Evolutionary conservation across 768 basidiomycete genomes (phyloP).

Genomic region (Lyophyllum decastes): DNA sequence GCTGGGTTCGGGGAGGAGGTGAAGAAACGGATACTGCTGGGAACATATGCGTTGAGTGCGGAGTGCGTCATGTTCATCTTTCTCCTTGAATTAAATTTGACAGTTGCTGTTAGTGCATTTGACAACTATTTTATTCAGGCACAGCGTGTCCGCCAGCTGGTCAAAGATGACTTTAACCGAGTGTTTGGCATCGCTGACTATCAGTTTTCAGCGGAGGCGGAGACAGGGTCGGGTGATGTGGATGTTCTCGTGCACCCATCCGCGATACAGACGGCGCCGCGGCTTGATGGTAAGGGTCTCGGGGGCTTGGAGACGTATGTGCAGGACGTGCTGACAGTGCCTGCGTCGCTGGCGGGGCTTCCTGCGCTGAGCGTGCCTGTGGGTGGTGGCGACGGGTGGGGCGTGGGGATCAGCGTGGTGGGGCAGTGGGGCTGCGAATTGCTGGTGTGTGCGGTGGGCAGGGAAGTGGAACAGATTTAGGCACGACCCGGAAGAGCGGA

Average conservation of each 20-base stretch:
- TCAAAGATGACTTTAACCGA: constrained; percentile 72
- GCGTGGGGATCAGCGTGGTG: constrained; percentile 79
- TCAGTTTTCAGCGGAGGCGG: constrained; percentile 26
- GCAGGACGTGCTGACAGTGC: constrained; percentile 91
- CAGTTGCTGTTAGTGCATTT: constrained; percentile 65
- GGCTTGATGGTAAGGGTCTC: constrained; percentile 37
- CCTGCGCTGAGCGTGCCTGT: constrained; percentile 79
- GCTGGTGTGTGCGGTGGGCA: constrained; percentile 56
- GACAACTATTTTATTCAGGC: constrained; percentile 98
- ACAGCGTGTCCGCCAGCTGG: constrained; percentile 69
- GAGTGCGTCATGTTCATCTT: constrained; percentile 60
- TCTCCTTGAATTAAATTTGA: neutral
- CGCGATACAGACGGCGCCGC: constrained; percentile 83
- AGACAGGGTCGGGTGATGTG: constrained; percentile 38
- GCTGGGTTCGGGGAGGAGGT: constrained; percentile 83
- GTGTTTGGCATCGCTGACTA: constrained; percentile 65
- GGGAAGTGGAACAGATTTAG: constrained; percentile 35
- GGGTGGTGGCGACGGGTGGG: constrained; percentile 67
- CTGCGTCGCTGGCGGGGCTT: constrained; percentile 87
- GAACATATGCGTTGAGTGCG: constrained; percentile 89
- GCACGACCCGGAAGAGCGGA: neutral
- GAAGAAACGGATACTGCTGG: constrained; percentile 81
- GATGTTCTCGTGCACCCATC: constrained; percentile 89
- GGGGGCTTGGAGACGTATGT: constrained; percentile 57
- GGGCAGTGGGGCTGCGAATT: constrained; percentile 87